A percentile compares a stretch with the other conserved stretches of the same genome.
These are phyloP conservation scores for Pseudoscleropodium purum DNA, from an alignment of 225 moss, liverwort and hornwort genomes.

Conservation along the genomic window DNA sequence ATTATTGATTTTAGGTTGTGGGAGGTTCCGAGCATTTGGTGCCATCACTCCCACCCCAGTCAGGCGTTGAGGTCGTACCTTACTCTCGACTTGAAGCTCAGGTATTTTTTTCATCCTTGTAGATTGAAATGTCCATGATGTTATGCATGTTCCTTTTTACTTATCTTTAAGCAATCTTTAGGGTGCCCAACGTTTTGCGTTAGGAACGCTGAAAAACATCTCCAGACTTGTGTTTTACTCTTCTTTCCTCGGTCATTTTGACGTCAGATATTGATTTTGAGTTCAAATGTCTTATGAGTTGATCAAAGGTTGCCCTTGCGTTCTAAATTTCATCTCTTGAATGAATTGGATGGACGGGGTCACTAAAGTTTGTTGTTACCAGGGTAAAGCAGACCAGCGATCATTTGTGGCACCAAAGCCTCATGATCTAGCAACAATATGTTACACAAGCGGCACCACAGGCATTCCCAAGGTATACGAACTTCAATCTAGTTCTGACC, in stretches of 20 bases:
- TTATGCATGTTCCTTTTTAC: background rate
- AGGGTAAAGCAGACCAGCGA: slow-evolving; percentile 63
- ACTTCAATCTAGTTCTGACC: background rate
- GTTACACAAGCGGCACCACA: slow-evolving; percentile 97
- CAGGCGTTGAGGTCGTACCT: slow-evolving; percentile 68
- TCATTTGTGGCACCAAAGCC: slow-evolving; percentile 64
- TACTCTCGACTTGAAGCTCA: slow-evolving; percentile 72
- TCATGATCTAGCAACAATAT: slow-evolving; percentile 79
- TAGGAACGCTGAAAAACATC: background rate
- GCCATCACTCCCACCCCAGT: slow-evolving; percentile 47
- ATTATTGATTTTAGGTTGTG: slow-evolving; percentile 37
- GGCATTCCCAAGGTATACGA: slow-evolving; percentile 74
- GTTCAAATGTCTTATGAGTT: background rate
- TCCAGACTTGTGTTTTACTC: background rate
- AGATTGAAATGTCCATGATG: background rate
- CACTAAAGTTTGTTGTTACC: background rate
- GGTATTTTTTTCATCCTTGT: slow-evolving; percentile 20
- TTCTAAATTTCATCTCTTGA: background rate
- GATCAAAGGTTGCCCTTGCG: background rate
- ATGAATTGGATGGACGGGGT: background rate
- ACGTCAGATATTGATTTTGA: background rate
- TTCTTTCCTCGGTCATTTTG: background rate
- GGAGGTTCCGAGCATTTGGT: slow-evolving; percentile 47
- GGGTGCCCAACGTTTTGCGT: background rate
- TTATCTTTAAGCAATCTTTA: background rate